phyloP scores from a whole-genome alignment of 2,329 filamentous ascomycete genomes.

The Pochonia chlamydosporia region DNA sequence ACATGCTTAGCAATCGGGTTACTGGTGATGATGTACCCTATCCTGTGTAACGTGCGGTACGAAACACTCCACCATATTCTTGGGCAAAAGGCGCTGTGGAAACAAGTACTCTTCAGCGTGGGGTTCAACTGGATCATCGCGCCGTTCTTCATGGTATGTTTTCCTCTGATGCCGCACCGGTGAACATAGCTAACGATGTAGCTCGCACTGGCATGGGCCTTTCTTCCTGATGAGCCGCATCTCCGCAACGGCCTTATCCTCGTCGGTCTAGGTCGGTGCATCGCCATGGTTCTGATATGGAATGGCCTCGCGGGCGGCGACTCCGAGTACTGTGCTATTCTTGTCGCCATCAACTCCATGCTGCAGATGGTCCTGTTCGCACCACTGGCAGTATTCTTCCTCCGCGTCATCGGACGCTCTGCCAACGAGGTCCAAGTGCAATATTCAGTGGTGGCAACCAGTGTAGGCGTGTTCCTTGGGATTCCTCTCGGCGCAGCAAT shows the following conservation, averaged over 20 bases:
- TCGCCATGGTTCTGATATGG: conserved; percentile 83
- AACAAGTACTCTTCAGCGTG: conserved; percentile 71
- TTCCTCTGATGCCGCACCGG: neutral
- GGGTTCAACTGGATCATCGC: conserved; percentile 79
- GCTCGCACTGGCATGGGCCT: conserved; percentile 63
- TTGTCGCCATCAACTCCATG: conserved; percentile 70
- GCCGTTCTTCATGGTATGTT: conserved; percentile 69
- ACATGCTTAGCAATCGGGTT: conserved; percentile 61
- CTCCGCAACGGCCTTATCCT: conserved; percentile 67
- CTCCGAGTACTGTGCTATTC: conserved; percentile 74
- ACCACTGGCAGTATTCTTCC: conserved; percentile 62
- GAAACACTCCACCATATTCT: conserved; percentile 68
- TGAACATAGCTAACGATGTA: conserved; percentile 21
- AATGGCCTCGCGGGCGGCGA: conserved; percentile 65
- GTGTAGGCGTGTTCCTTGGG: conserved; percentile 78
- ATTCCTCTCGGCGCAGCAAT: conserved; percentile 78
- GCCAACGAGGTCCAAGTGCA: conserved; percentile 32
- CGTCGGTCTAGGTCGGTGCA: conserved; percentile 79
- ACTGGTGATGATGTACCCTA: conserved; percentile 92
- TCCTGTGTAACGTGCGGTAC: conserved; percentile 79
- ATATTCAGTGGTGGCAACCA: conserved; percentile 68
- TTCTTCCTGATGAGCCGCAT: conserved; percentile 51
- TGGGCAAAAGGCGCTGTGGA: conserved; percentile 59
- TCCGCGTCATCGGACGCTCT: conserved; percentile 55
- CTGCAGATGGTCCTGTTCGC: conserved; percentile 71